phyloP scores from a whole-genome alignment of 805 yeast genomes.

The Nakazawaea holstii region DNA sequence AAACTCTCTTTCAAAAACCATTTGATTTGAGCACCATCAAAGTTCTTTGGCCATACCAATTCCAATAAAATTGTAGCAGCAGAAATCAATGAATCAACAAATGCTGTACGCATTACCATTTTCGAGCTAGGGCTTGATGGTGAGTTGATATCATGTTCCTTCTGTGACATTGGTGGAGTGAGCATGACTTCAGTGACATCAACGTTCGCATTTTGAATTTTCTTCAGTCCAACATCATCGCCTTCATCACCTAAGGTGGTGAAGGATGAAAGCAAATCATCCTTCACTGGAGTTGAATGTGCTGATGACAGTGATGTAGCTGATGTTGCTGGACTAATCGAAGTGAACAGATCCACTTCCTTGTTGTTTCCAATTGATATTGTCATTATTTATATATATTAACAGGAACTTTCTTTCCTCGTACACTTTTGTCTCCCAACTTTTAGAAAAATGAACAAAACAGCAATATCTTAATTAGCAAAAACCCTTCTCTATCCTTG shows the following conservation, averaged over 20 bases:
- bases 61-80: constrained; percentile 9
- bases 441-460: too few relatives aligned
- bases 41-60: constrained; percentile 8
- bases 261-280: constrained; percentile 2
- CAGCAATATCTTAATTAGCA: too few relatives aligned
- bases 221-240: neutral
- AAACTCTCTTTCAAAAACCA: constrained; percentile 30
- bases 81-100: constrained; percentile 13
- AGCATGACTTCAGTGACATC: neutral
- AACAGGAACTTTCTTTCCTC: too few relatives aligned
- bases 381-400: too few relatives aligned
- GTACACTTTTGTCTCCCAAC: too few relatives aligned
- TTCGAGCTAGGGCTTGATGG: neutral
- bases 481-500: too few relatives aligned
- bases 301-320: neutral
- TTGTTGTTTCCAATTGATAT: neutral
- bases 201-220: neutral
- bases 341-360: neutral
- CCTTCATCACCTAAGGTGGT: constrained; percentile 6
- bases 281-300: neutral
- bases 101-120: constrained; percentile 5
- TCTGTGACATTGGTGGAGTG: constrained; percentile 11
- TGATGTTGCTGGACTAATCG: neutral
- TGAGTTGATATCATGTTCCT: neutral
- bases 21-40: constrained; percentile 17